Evolutionary conservation across 192 early-diverging fungal genomes (phyloP).

Genomic region (Rhizophagus sp.): DNA sequence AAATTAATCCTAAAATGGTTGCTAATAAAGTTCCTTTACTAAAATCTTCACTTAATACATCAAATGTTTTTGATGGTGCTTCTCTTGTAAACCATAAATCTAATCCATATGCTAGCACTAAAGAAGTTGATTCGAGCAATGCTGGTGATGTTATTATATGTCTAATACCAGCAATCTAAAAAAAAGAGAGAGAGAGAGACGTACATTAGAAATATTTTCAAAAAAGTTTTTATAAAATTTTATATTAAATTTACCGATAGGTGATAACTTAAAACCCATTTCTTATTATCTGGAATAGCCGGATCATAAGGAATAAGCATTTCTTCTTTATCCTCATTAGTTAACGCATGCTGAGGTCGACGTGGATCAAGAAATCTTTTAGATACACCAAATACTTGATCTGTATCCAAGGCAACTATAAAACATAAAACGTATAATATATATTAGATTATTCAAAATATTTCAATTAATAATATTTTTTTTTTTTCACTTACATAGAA

Average conservation of each 20-base stretch:
- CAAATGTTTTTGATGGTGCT: slow-evolving; percentile 89
- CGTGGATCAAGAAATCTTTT: slow-evolving; percentile 83
- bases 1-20: slow-evolving; percentile 78
- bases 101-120: slow-evolving; percentile 86
- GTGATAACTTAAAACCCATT: slow-evolving; percentile 76
- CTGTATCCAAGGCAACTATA: slow-evolving; percentile 54
- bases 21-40: slow-evolving; percentile 79
- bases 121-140: slow-evolving; percentile 89
- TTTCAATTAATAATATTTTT: background rate
- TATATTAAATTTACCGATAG: slow-evolving; percentile 43
- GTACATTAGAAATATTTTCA: too few relatives aligned
- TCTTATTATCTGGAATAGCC: slow-evolving; percentile 70
- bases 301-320: slow-evolving; percentile 75
- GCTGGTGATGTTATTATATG: slow-evolving; percentile 76
- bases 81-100: slow-evolving; percentile 87
- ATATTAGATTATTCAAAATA: too few relatives aligned
- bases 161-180: slow-evolving; percentile 62
- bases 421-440: slow-evolving; percentile 18
- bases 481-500: slow-evolving; percentile 56
- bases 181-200: background rate
- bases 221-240: too few relatives aligned
- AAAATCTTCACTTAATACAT: slow-evolving; percentile 91
- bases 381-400: slow-evolving; percentile 66
- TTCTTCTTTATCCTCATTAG: slow-evolving; percentile 88
- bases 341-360: slow-evolving; percentile 65